phyloP scores from a whole-genome alignment of 257 asterid genomes.

The Penstemon newberryi region DNA sequence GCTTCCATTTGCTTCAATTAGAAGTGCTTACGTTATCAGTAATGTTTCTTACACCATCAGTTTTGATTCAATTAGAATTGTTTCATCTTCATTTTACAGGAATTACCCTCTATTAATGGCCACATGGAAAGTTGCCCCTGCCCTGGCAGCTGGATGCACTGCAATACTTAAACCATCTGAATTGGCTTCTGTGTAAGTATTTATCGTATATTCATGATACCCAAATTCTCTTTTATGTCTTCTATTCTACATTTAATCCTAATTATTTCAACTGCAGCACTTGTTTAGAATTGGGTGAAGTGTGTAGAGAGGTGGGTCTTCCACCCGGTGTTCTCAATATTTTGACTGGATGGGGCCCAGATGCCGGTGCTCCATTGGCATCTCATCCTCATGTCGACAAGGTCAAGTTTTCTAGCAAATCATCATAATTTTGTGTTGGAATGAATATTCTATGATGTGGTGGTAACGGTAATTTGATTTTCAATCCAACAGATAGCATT shows the following conservation, averaged over 20 bases:
- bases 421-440: conserved; percentile 2
- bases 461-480: conserved; percentile 16
- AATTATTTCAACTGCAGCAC: conserved; percentile 53
- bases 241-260: not conserved
- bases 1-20: too few species aligned
- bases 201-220: conserved; percentile 9
- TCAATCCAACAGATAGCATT: conserved; percentile 72
- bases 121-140: conserved; percentile 98
- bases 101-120: conserved; percentile 97
- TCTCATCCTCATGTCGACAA: conserved; percentile 96
- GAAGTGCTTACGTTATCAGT: too few species aligned
- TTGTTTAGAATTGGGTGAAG: conserved; percentile 91
- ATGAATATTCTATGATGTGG: not conserved
- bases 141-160: conserved; percentile 96
- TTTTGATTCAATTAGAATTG: not conserved
- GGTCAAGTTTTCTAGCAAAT: conserved; percentile 43
- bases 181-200: conserved; percentile 72
- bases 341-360: conserved; percentile 86
- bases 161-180: conserved; percentile 97
- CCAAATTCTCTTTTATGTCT: not conserved
- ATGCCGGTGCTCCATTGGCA: conserved; percentile 95
- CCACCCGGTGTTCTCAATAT: conserved; percentile 89
- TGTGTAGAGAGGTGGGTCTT: conserved; percentile 86
- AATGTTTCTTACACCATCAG: too few species aligned
- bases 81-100: conserved; percentile 41